Conservation (phyloP, 2,329 filamentous ascomycete species). For the Colletotrichum paranaense region DNA sequence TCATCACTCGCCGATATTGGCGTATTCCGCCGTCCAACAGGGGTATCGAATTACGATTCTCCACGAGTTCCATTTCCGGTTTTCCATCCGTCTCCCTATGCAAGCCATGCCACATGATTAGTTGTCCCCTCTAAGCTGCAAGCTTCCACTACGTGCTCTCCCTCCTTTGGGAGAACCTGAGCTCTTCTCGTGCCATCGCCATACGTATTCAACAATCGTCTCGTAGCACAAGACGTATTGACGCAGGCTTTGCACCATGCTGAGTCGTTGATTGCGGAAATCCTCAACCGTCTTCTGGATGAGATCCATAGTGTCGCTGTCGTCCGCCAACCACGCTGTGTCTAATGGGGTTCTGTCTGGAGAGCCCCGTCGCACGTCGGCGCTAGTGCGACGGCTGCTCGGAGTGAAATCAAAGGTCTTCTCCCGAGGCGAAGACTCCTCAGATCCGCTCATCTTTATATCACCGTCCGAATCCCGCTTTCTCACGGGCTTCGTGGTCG, state of each 20-base stretch:
- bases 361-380: conserved; percentile 30
- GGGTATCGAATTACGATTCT: conserved; percentile 33
- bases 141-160: conserved; percentile 38
- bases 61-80: conserved; percentile 2
- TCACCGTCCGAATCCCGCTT: conserved; percentile 56
- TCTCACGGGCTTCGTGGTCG: conserved; percentile 37
- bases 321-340: conserved; percentile 75
- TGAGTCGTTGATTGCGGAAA: conserved; percentile 87
- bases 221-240: conserved; percentile 98
- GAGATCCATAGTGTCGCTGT: conserved; percentile 79
- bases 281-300: conserved; percentile 91
- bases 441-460: conserved; percentile 53
- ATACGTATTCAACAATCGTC: conserved; percentile 89
- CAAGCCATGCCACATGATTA: conserved; percentile 11
- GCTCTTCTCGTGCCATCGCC: conserved; percentile 55
- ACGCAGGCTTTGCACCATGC: conserved; percentile 94
- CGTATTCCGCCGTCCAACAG: conserved; percentile 16
- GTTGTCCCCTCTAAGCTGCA: conserved; percentile 30
- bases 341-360: conserved; percentile 47
- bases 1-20: conserved; percentile 31
- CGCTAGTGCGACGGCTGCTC: conserved; percentile 25
- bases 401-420: conserved; percentile 38
- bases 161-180: conserved; percentile 34
- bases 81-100: neutral
- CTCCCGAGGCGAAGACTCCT: conserved; percentile 44